Base-by-base conservation (phyloP, 768 basidiomycete species). In the Trametes villosa region DNA sequence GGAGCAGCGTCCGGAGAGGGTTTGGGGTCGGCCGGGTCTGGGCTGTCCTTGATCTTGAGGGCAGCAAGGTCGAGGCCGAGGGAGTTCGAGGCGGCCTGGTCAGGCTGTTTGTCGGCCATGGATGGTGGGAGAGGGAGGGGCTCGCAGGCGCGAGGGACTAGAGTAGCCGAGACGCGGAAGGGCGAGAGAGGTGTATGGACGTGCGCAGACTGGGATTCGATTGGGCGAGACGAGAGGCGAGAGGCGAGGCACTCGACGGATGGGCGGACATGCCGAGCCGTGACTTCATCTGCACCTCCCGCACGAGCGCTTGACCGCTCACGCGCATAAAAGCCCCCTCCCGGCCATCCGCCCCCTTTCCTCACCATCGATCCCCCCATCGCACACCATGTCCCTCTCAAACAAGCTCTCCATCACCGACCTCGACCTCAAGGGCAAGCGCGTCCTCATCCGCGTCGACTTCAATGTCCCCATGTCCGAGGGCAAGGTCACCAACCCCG, bases 351-450 rank as follows among this genome's bases (percentile, higher is more conserved):
- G 30, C n/a, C 52, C 42, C 9, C 29, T 40, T 8, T 29, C 31
- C 31, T 53, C 40, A 33, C 34, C 57, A 68, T 66, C 65, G 60
- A 64, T 65, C 34, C 59, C 62, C 50, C 62, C 33, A 34, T 51
- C 52, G 49, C 36, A 42, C 60, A 63, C 71, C 67, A 88, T 98
- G 96, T 97, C 95, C 59, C 89, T 98, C 75, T 88, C 96, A 26
- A 94, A 89, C 79, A 98, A 98, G 76, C 85, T 98, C 67, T 84
- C 91, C 63, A 92, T 98, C 77, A 91, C 87, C 63, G 96, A 98
- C 77, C 80, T 96, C 72, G 84, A 89, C 67, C 87, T 98, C 82
- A 86, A 85, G 66, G 89, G 80, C 70, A 94, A 91, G 76, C 91
- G 92, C 65, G 92, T 95, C 67, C 89, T 96, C 71, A 92, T 96